Evolutionary conservation across 1,139 yeast genomes (phyloP).

Genomic region (Ogataea hybrid): DNA sequence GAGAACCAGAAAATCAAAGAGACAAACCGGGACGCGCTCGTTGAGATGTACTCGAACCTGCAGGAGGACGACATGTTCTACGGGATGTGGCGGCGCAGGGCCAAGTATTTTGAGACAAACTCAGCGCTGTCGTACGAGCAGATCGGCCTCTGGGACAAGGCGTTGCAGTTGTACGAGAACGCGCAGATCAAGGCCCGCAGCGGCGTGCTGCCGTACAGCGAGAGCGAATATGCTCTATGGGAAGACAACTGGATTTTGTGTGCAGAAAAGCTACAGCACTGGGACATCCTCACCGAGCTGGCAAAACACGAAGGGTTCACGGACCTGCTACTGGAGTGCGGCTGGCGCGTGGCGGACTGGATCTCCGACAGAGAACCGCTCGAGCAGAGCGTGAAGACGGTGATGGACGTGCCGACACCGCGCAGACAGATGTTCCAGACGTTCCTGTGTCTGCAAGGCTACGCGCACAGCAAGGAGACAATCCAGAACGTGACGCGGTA

Average conservation of each 20-base stretch:
- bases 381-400: slow-evolving; percentile 91
- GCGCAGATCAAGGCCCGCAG: slow-evolving; percentile 97
- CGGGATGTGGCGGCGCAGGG: slow-evolving; percentile 96
- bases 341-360: slow-evolving; percentile 99
- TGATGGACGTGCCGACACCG: slow-evolving; percentile 98
- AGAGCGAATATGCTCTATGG: slow-evolving; percentile 94
- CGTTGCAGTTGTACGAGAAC: slow-evolving; percentile 91
- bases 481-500: slow-evolving; percentile 76
- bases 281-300: slow-evolving; percentile 95
- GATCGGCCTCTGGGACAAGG: slow-evolving; percentile 92
- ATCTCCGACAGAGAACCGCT: slow-evolving; percentile 90
- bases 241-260: slow-evolving; percentile 98
- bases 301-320: slow-evolving; percentile 98
- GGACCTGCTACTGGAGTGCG: slow-evolving; percentile 91
- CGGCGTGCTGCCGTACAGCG: slow-evolving; percentile 94
- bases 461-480: slow-evolving; percentile 85
- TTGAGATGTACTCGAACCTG: slow-evolving; percentile 82
- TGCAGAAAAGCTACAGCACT: slow-evolving; percentile 95
- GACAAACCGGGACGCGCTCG: slow-evolving; percentile 84
- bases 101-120: slow-evolving; percentile 89
- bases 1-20: slow-evolving; percentile 75
- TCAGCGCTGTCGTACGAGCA: slow-evolving; percentile 94
- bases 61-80: slow-evolving; percentile 97
- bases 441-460: slow-evolving; percentile 87
- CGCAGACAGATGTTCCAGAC: slow-evolving; percentile 95